Base-by-base conservation (phyloP, 192 early-diverging fungal species). In the Bifiguratus adelaidae region DNA sequence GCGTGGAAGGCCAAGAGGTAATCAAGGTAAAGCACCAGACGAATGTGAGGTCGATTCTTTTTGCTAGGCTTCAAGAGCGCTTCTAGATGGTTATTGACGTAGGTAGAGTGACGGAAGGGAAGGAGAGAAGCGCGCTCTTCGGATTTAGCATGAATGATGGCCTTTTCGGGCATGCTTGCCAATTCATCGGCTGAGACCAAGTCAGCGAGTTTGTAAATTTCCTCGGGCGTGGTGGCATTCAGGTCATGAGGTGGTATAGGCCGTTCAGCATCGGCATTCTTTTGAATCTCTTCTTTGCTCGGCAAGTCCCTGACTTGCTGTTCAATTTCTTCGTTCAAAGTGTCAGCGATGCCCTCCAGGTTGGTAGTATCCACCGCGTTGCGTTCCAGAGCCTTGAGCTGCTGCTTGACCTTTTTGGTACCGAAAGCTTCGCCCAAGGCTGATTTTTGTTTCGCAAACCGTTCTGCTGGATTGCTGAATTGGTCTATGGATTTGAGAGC, bases 361-460 rank as follows among this genome's bases (percentile, higher is more conserved):
- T 67, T 58, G 26, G 77, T 75, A 46, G 83, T 81, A 23, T 88
- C 78, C 48, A 95, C 83, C 47, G 78, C 76, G 62, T 97, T 97
- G 55, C 85, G 83, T 57, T 91, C 92, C 44, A 76, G 63, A 15
- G 85, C 81, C 12, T 74, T 73, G 48, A 97, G 83, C 48, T 80
- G 70, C 44, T 92, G 74, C 49, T 85, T 81, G 38, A 75, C 64
- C 71, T 93, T 94, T 69, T 89, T 87, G 44, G 85, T 91, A 54
- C 95, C 95, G 58, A 98, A 98, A 13, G 85, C 78, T 57, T 91
- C 77, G 48, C 93, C 93, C 40, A 98, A 70, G 41, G 74, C 68
- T 52, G 82, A 87, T 42, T 88, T 71, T 13, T 86, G 86, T 38
- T 61, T 50, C 8, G 8, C 8, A 33, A n/a, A 33, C n/a, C 32